These are phyloP conservation scores for Leccinum pachyderme DNA, from an alignment of 1,284 basidiomycete genomes.

Conservation along the genomic window DNA sequence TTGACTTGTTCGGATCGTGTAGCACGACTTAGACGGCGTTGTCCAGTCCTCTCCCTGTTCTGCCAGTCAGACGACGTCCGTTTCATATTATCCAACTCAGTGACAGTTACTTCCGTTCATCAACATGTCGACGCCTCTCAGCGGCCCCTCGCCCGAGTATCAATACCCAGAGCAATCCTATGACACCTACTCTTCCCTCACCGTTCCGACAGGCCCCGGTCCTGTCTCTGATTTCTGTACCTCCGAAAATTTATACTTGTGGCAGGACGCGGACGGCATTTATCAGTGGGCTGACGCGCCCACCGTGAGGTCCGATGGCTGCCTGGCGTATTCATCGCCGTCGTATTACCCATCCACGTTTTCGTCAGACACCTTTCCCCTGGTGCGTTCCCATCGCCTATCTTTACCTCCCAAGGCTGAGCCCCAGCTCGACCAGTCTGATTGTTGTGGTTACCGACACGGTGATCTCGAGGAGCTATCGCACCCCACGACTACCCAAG, in stretches of 20 bases:
- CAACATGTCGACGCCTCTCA: conserved; percentile 29
- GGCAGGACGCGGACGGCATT: conserved; percentile 30
- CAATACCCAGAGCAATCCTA: conserved; percentile 25
- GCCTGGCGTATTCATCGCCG: conserved; percentile 21
- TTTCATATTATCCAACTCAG: conserved; percentile 25
- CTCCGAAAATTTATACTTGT: conserved; percentile 31
- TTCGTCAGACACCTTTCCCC: conserved; percentile 15
- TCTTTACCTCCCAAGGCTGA: conserved; percentile 9
- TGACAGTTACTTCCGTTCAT: conserved; percentile 20
- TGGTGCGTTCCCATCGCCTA: conserved; percentile 18
- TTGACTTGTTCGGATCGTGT: conserved; percentile 17
- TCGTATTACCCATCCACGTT: conserved; percentile 21
- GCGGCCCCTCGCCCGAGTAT: conserved; percentile 21
- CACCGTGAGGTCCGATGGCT: conserved; percentile 25
- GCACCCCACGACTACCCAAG: conserved; percentile 19
- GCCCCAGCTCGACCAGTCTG: conserved; percentile 10
- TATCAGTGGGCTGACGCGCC: conserved; percentile 33
- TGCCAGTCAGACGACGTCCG: conserved; percentile 7
- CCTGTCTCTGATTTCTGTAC: conserved; percentile 26
- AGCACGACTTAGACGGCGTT: conserved; percentile 10
- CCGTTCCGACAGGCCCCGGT: conserved; percentile 10
- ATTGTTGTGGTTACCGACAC: conserved; percentile 20
- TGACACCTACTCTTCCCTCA: conserved; percentile 25
- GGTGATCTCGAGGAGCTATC: conserved; percentile 16
- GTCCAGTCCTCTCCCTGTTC: conserved; percentile 14